Evolutionary conservation across 495 filamentous ascomycete species (phyloP), one percentile per base, ranked within the genome.

Genomic region (Amorphotheca resinae): DNA sequence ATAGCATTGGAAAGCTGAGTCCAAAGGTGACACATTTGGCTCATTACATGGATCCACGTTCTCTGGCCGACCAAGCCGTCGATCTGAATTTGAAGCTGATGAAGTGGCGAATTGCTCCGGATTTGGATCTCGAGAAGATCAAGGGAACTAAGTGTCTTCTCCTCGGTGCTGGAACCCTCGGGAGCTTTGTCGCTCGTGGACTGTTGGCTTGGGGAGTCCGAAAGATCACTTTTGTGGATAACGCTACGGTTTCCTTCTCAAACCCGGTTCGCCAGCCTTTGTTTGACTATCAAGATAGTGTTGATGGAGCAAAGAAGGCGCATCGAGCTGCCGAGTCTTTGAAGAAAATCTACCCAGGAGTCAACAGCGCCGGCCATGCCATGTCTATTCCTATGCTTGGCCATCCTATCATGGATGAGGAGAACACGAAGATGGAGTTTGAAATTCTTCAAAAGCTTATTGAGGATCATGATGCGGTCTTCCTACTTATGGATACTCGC

Each of bases 31-130:
- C 86, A 15, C 82, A 88, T 55, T 68, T 98, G 1, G 79, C 80
- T 14, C 86, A 87, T 51, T 87, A 93, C 41, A 87, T 96, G 80
- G 85, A 98, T 58, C 91, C 91, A 4, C 65, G 49, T 42, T 77
- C 76, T 48, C 68, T 96, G 18, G 91, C 91, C 17, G 87, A 95
- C 50, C 87, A 94, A 59, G 83, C 88, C n/a, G 91, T 95, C 8
- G 91, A 98, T 55, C 75, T 98, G 37, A 98, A 98, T 54, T 69
- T 95, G 46, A 96, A 95, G 63, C 72, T 98, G 41, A 98, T 98
- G 76, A 95, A 95, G 65, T 98, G 91, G 91, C 78, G 91, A 20
- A 84, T 98, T 43, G 84, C 87, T 15, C 91, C 91, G 5, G 76
- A 76, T 33, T 67, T 98, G 17, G 73, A 96, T 57, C 77, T 98